Evolutionary conservation across 2,329 filamentous ascomycete species (phyloP), one percentile per base, ranked within the genome.

Genomic region (Fusarium longipes): DNA sequence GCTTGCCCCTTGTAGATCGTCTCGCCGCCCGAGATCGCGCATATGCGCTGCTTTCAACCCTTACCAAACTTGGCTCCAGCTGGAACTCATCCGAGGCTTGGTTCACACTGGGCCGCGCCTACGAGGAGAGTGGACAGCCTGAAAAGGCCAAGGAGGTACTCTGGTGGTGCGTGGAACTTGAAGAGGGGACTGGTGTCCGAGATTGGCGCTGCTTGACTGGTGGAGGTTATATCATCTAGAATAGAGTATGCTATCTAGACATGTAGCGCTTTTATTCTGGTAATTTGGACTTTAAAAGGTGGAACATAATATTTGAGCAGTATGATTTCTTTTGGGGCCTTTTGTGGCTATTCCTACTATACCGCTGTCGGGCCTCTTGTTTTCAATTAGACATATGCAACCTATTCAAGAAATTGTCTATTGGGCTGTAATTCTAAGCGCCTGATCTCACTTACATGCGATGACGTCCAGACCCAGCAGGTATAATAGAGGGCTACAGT

Each of bases 151-250:
- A 94, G 80, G 91, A 96, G 71, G 93, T 94, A 43, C 84, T 98
- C 8, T 98, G 96, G 96, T 98, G 95, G 93, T 97, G 94, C 72
- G 92, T 99, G 14, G 93, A 97, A 79, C 83, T 99, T 29, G 96
- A 98, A 76, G 95, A 99, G 76, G 89, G 88, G 9, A 88, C 87
- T 67, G 93, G 91, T 0, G 86, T 97, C 45, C 87, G 96, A 57
- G 86, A 87, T 59, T 98, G 95, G 96, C 85, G 83, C 29, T 89
- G 86, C 68, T 84, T 93, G 27, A 89, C 87, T 5, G 83, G 84
- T 48, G 88, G 89, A 20, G 86, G 90, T 20, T 92, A 92, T 78
- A 86, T 91, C 38, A 70, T 80, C 32, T 80, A 71, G 58, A 44
- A 24, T 33, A 24, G 12, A 10, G 40, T 22, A 30, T 42, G 27